Base-by-base conservation (phyloP, 371 early-diverging fungal species). In the Zancudomyces culisetae region DNA sequence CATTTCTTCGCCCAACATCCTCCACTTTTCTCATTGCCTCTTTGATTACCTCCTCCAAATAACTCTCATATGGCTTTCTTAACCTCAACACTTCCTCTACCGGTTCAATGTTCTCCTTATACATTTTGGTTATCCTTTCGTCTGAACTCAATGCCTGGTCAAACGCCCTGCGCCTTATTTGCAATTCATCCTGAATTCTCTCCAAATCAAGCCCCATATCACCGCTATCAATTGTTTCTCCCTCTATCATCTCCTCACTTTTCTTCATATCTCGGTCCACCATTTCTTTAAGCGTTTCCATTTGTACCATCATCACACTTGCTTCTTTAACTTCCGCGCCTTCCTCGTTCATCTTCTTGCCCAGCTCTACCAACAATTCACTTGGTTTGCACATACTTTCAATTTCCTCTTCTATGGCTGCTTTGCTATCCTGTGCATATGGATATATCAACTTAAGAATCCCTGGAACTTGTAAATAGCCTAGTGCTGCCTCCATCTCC, bases 401-500 rank as follows among this genome's bases (percentile, higher is more conserved):
- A 13, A 78, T 57, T 3, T 69, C 60, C 1, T 56, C 55, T 24
- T 60, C 65, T 0, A 59, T 50, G 21, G 52, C 6, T 45, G 42
- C 27, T 30, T 49, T 29, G 35, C 39, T 3, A 43, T 51, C 12
- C 48, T 56, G 21, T 21, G 45, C 20, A 26, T 35, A 57, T 50
- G 55, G 63, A 62, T 59, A 79, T 53, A 90, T 80, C 55, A 83
- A 85, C 10, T 75, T 72, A 20, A 96, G 65, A 2, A 78, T 75
- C 0, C 69, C 68, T 0, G 90, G 84, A 6, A 96, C 62, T 51
- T 88, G 79, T 85, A 94, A 78, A 42, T 83, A 88, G 30, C 81
- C 78, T 13, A 96, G 59, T 2, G 86, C 74, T 12, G 83, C 80
- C 26, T 85, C 76, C 20, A 92, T 59, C 55, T 95, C 94, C n/a